Evolutionary conservation across 768 basidiomycete species (phyloP).

Genomic region (Psilocybe cyanescens): DNA sequence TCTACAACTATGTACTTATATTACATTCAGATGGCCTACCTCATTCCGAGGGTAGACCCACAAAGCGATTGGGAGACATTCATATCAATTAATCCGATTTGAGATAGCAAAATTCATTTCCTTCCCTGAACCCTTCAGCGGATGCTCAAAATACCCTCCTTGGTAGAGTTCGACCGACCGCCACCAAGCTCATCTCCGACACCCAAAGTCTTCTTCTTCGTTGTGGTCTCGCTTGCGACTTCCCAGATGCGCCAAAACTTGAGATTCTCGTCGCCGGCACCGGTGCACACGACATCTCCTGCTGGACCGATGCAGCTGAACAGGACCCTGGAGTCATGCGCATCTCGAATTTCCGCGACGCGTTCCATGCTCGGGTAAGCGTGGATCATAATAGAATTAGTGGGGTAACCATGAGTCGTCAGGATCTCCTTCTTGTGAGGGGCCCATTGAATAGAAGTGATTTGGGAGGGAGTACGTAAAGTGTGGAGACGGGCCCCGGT

Average conservation of each 20-base stretch:
- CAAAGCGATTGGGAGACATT: background rate
- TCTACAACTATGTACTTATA: background rate
- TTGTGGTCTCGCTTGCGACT: constrained; percentile 41
- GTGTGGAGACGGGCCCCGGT: constrained; percentile 92
- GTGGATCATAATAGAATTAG: constrained; percentile 81
- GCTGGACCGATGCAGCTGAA: constrained; percentile 86
- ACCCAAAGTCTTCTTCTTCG: constrained; percentile 54
- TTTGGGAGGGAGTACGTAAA: constrained; percentile 85
- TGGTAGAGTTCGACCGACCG: constrained; percentile 49
- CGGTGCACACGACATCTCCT: constrained; percentile 91
- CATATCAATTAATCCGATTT: background rate
- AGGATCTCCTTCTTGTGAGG: constrained; percentile 88
- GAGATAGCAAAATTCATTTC: background rate
- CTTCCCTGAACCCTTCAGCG: constrained; percentile 23
- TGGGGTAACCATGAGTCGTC: constrained; percentile 94
- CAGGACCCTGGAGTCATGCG: constrained; percentile 90
- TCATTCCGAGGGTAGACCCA: background rate
- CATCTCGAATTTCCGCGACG: constrained; percentile 84
- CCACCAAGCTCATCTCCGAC: constrained; percentile 39
- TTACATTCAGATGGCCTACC: background rate
- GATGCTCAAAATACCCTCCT: constrained; percentile 52
- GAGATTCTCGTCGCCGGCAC: constrained; percentile 93
- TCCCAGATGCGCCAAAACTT: constrained; percentile 97
- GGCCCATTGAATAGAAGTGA: constrained; percentile 90
- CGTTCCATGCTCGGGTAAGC: constrained; percentile 85